These are phyloP conservation scores for Naganishia sp. DNA, from an alignment of 1,284 basidiomycete genomes.

Conservation along the genomic window DNA sequence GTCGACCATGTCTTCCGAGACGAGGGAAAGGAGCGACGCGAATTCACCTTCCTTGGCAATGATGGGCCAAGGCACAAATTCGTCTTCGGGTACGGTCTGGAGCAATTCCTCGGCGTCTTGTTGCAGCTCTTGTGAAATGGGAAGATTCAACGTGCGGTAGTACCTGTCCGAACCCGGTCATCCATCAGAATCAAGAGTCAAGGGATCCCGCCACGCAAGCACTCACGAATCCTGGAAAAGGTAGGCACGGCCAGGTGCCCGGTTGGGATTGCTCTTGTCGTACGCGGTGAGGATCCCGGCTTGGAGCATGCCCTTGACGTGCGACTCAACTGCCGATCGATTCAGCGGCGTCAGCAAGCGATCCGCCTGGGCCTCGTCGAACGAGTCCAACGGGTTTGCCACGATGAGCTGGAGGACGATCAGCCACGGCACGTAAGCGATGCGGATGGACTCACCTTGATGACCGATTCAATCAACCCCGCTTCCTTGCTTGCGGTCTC, in stretches of 20 bases:
- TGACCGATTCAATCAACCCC: conserved; percentile 16
- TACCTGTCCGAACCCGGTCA: not conserved
- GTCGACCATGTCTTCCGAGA: conserved; percentile 27
- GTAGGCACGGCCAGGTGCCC: conserved; percentile 17
- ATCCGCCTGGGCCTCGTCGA: conserved; percentile 22
- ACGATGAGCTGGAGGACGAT: conserved; percentile 19
- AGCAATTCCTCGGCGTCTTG: conserved; percentile 19
- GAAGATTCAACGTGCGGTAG: conserved; percentile 8
- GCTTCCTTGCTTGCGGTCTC: conserved; percentile 1
- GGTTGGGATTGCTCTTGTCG: conserved; percentile 11
- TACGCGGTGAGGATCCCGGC: conserved; percentile 12
- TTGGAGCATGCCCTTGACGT: conserved; percentile 19
- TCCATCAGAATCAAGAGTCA: too few species aligned
- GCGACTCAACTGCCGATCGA: not conserved
- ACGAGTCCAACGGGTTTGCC: conserved; percentile 7
- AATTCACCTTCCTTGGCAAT: conserved; percentile 28
- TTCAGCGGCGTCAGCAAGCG: conserved; percentile 10
- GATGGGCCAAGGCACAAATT: conserved; percentile 21
- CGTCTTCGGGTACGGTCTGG: conserved; percentile 14
- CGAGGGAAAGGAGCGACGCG: conserved; percentile 9
- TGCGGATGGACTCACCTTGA: conserved; percentile 15
- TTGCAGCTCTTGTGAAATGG: conserved; percentile 7
- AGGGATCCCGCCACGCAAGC: too few species aligned
- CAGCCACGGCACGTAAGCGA: not conserved
- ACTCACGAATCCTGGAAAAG: conserved; percentile 24